A percentile compares a stretch with the other conserved stretches of the same genome.
Evolutionary conservation across 2,329 filamentous ascomycete species (phyloP).

Genomic region (Lachnellula cervina): DNA sequence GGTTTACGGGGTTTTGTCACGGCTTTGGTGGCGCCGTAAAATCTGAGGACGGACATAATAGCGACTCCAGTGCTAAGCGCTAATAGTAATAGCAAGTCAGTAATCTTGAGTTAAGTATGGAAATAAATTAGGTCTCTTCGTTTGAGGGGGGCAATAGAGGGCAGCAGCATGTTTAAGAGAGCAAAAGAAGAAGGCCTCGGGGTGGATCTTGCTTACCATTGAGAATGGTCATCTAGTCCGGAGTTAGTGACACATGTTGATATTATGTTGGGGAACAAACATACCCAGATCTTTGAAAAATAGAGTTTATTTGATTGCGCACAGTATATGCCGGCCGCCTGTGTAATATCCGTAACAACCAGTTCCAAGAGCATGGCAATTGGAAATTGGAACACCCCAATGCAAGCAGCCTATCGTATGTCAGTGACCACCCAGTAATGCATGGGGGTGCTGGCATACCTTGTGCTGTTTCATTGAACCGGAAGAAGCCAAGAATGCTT

Average conservation of each 20-base stretch:
- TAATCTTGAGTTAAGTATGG: too few species aligned
- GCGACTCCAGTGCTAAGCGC: slow-evolving; percentile 9
- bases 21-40: slow-evolving; percentile 13
- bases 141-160: too few species aligned
- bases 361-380: slow-evolving; percentile 28
- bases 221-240: slow-evolving; percentile 5
- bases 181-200: too few species aligned
- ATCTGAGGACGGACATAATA: slow-evolving; percentile 10
- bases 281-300: slow-evolving; percentile 36
- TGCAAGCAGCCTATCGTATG: neutral
- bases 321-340: slow-evolving; percentile 30
- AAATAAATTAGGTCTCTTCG: too few species aligned
- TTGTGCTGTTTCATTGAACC: slow-evolving; percentile 19
- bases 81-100: too few species aligned
- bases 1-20: slow-evolving; percentile 7
- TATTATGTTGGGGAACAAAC: neutral
- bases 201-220: neutral
- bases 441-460: neutral
- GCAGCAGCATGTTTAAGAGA: too few species aligned
- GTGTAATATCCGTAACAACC: slow-evolving; percentile 30
- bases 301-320: slow-evolving; percentile 28
- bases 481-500: slow-evolving; percentile 33
- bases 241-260: neutral
- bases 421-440: neutral
- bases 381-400: slow-evolving; percentile 39